Evolutionary conservation across 1,284 basidiomycete genomes (phyloP), one percentile per base, ranked within the genome.

Genomic region (Leccinum solheimii): DNA sequence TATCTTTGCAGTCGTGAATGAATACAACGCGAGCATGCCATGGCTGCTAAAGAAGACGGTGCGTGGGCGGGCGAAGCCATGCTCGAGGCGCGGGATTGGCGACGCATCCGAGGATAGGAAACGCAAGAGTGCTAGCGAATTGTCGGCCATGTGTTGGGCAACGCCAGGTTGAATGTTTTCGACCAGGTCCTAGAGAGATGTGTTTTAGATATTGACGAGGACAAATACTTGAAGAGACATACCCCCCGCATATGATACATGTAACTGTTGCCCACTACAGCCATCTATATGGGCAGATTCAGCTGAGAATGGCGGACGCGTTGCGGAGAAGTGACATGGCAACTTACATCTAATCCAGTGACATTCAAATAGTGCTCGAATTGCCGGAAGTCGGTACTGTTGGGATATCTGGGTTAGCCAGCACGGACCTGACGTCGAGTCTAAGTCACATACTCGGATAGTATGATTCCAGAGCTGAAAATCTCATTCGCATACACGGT

Each of bases 401-500:
- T 59, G 21, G 52, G 5, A 11, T 14, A 49, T 32, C 23, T 58
- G 21, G 10, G 58, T 62, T 45, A 56, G 48, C 30, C 53, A 34
- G 9, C 1, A 81, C 2, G 8, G 21, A 13, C 10, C 43, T 8
- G 11, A 52, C 2, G 16, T 32, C 8, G 5, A 50, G 7, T 8
- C 4, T 1, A 16, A 19, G 48, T 16, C n/a, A 62, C 88, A 64
- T 71, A 94, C 91, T 97, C 95, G 10, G 92, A 95, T 53, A 97
- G 79, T 56, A 99, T 83, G 60, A 98, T 85, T 0, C 97, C 97
- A 0, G 94, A 97, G 56, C 88, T 88, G 77, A 99, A 99, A 32
- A 99, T 85, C 64, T 99, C 97, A 66, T 94, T 94, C 10, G 97
- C 97, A 50, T 95, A 84, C 61, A 98, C 86, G 0, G 94, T 96